A percentile compares a stretch with the other conserved stretches of the same genome.
These are phyloP conservation scores for Nothomitra cinnamomea DNA, from an alignment of 2,329 filamentous ascomycete genomes.

Conservation along the genomic window DNA sequence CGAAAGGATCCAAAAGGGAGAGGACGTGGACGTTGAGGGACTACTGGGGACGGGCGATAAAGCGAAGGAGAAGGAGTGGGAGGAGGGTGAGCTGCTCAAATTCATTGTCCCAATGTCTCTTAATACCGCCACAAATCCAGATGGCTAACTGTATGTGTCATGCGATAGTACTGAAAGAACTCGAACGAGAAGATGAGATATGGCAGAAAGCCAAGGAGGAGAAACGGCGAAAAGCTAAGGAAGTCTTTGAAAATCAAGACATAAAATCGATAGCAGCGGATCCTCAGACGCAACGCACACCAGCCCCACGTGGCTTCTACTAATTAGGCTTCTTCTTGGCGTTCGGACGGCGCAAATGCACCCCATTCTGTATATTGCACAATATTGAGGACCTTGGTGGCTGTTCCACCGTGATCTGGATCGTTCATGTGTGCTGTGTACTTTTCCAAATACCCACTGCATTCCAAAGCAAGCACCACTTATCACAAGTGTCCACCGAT, in stretches of 20 bases:
- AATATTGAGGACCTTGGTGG: too few species aligned
- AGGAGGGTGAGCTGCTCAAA: constrained; percentile 43
- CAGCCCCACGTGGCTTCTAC: too few species aligned
- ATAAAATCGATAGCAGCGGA: not conserved
- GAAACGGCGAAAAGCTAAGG: constrained; percentile 4
- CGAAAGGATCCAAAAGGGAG: constrained; percentile 49
- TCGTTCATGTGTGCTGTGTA: too few species aligned
- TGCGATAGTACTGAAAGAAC: constrained; percentile 22
- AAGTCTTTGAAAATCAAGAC: not conserved
- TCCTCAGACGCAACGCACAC: too few species aligned
- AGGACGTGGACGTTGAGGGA: constrained; percentile 72
- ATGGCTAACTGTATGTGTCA: not conserved
- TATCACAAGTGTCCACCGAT: too few species aligned
- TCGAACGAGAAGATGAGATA: constrained; percentile 23
- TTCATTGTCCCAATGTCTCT: not conserved
- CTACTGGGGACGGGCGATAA: constrained; percentile 62
- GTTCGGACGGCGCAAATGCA: too few species aligned
- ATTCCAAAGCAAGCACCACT: too few species aligned
- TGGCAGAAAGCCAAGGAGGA: constrained; percentile 17
- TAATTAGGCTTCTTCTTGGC: too few species aligned
- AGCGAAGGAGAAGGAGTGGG: constrained; percentile 69
- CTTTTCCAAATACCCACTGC: too few species aligned
- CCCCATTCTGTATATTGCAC: too few species aligned
- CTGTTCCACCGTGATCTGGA: too few species aligned
- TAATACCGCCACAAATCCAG: too few species aligned